A percentile compares a stretch with the other conserved stretches of the same genome.
These are phyloP conservation scores for Erodium maritimum DNA, from an alignment of 345 rosid species.

Conservation along the genomic window DNA sequence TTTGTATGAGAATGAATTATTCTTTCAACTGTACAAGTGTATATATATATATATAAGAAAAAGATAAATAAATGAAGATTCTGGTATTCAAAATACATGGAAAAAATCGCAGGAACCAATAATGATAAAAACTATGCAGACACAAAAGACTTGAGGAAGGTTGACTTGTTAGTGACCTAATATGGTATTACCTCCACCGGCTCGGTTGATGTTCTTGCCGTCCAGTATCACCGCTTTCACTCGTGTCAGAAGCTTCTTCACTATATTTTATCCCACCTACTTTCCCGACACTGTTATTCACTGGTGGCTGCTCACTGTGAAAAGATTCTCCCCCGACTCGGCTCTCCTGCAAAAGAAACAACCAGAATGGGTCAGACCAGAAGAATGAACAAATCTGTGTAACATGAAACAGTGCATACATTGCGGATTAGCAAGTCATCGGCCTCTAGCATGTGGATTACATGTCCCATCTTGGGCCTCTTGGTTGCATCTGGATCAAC, in stretches of 20 bases:
- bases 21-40: neutral
- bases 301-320: constrained; percentile 17
- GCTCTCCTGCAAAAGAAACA: constrained; percentile 31
- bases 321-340: constrained; percentile 30
- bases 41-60: neutral
- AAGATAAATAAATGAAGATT: constrained; percentile 7
- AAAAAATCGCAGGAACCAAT: constrained; percentile 9
- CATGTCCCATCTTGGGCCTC: constrained; percentile 94
- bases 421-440: constrained; percentile 74
- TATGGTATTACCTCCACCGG: constrained; percentile 31
- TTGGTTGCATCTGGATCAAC: constrained; percentile 93
- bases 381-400: neutral
- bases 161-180: no score
- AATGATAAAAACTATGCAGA: constrained; percentile 1
- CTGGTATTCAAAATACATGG: constrained; percentile 17
- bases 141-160: neutral
- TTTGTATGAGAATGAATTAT: neutral
- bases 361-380: no score
- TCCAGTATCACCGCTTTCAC: constrained; percentile 27
- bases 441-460: constrained; percentile 96
- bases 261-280: constrained; percentile 15
- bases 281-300: constrained; percentile 11
- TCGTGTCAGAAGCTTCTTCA: constrained; percentile 35
- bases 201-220: constrained; percentile 25
- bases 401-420: no score